Evolutionary conservation across 495 filamentous ascomycete genomes (phyloP).

Genomic region (Lasiosphaeria hispida): DNA sequence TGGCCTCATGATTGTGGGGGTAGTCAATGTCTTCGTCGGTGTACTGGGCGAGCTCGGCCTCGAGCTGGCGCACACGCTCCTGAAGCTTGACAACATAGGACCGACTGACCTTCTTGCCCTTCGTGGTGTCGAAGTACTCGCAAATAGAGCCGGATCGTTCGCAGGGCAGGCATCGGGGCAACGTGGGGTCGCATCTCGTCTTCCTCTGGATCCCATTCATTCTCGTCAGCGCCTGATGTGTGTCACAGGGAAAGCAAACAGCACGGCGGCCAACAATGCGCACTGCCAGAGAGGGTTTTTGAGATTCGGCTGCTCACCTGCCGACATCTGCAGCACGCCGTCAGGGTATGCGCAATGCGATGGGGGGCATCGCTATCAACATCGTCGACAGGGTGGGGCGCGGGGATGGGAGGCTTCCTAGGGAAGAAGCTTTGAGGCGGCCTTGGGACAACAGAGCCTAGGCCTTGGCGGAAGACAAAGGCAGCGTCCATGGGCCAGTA

Average conservation of each 20-base stretch:
- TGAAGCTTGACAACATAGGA: constrained; percentile 86
- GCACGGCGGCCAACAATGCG: constrained; percentile 9
- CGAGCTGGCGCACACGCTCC: constrained; percentile 72
- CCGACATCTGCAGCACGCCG: constrained; percentile 82
- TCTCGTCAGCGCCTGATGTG: background rate
- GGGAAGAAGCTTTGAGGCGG: constrained; percentile 30
- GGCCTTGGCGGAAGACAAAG: constrained; percentile 48
- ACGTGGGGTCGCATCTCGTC: constrained; percentile 86
- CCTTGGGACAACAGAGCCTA: constrained; percentile 44
- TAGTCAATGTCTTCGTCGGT: constrained; percentile 61
- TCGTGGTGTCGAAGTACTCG: constrained; percentile 88
- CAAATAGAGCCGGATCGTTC: constrained; percentile 84
- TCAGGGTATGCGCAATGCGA: constrained; percentile 77
- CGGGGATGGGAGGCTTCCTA: constrained; percentile 29
- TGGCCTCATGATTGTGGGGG: constrained; percentile 67
- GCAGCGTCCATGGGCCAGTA: constrained; percentile 46
- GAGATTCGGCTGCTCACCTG: constrained; percentile 55
- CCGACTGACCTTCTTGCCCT: constrained; percentile 71
- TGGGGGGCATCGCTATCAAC: constrained; percentile 47
- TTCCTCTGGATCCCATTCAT: constrained; percentile 61
- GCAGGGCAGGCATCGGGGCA: constrained; percentile 89
- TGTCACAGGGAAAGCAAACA: background rate
- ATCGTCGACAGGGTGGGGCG: constrained; percentile 29
- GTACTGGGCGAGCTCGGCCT: constrained; percentile 65
- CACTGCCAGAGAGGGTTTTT: background rate